Evolutionary conservation across 2,329 filamentous ascomycete genomes (phyloP).

Genomic region (Chrysoporthe deuterocubensis): DNA sequence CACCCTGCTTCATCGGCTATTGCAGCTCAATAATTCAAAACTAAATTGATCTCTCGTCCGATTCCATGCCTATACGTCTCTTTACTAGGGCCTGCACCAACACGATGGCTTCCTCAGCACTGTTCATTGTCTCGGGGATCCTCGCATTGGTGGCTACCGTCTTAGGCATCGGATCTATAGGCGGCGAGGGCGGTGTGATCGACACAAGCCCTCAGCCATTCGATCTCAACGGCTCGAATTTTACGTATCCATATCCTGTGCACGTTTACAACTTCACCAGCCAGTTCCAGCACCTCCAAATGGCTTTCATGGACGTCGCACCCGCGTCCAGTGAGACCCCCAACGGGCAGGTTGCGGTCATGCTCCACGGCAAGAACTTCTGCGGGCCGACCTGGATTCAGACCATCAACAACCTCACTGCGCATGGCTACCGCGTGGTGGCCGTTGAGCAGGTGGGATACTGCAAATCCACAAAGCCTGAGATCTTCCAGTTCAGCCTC

Average conservation of each 20-base stretch:
- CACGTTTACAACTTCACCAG: conserved; percentile 53
- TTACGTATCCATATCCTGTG: conserved; percentile 56
- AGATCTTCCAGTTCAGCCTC: conserved; percentile 55
- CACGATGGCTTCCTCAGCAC: no score
- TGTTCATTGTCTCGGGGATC: no score
- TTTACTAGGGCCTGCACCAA: no score
- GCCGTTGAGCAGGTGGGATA: conserved; percentile 60
- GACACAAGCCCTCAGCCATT: conserved; percentile 42
- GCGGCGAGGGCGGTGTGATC: conserved; percentile 32
- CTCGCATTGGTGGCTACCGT: background rate
- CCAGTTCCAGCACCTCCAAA: conserved; percentile 52
- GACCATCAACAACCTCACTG: conserved; percentile 48
- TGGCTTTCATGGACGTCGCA: conserved; percentile 60
- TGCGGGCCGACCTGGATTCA: conserved; percentile 57
- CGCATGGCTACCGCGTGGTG: conserved; percentile 54
- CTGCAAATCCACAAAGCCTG: conserved; percentile 60
- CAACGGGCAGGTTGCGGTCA: conserved; percentile 47
- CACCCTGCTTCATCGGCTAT: background rate
- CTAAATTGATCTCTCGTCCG: no score
- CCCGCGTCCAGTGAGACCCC: conserved; percentile 35
- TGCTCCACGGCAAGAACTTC: conserved; percentile 62
- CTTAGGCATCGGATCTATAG: conserved; percentile 10
- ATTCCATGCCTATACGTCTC: no score
- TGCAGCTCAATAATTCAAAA: no score
- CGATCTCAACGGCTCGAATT: conserved; percentile 54